phyloP scores from a whole-genome alignment of 1,139 yeast species.

The Blastobotrys aristatus region DNA sequence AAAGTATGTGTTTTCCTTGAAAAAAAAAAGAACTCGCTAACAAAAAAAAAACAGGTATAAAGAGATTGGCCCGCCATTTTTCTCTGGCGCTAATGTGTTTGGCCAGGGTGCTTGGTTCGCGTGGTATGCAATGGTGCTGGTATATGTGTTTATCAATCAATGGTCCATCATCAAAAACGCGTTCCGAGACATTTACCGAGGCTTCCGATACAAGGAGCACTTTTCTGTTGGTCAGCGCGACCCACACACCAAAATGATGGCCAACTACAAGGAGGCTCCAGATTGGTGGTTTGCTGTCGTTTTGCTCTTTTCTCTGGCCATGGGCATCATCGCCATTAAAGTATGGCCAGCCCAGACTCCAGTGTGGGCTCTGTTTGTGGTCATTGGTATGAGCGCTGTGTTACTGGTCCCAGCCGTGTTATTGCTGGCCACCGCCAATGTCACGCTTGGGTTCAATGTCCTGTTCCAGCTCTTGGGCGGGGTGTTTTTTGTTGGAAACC shows the following conservation, averaged over 20 bases:
- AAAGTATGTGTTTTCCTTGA: conserved; percentile 14
- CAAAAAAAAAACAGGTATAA: conserved; percentile 19
- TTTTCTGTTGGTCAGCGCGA: conserved; percentile 33
- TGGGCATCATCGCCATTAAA: conserved; percentile 46
- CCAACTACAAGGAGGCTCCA: conserved; percentile 55
- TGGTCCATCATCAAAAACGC: conserved; percentile 3
- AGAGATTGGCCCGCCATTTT: conserved; percentile 45
- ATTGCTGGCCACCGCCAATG: conserved; percentile 49
- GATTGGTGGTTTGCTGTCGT: conserved; percentile 52
- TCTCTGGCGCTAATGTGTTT: conserved; percentile 37
- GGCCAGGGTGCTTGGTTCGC: conserved; percentile 37
- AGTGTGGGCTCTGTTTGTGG: conserved; percentile 51
- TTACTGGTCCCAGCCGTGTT: conserved; percentile 49
- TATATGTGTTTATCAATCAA: conserved; percentile 24
- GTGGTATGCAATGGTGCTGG: conserved; percentile 25
- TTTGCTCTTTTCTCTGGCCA: conserved; percentile 42
- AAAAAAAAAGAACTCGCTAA: neutral
- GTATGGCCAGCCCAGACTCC: conserved; percentile 42
- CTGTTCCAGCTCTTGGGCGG: conserved; percentile 58
- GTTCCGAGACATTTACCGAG: conserved; percentile 20
- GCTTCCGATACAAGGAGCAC: conserved; percentile 4
- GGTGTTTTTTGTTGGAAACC: conserved; percentile 59
- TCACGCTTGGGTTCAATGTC: conserved; percentile 50
- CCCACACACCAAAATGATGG: conserved; percentile 45
- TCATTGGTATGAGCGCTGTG: conserved; percentile 49